These are phyloP conservation scores for Nemania serpens DNA, from an alignment of 2,329 filamentous ascomycete genomes.

Conservation along the genomic window DNA sequence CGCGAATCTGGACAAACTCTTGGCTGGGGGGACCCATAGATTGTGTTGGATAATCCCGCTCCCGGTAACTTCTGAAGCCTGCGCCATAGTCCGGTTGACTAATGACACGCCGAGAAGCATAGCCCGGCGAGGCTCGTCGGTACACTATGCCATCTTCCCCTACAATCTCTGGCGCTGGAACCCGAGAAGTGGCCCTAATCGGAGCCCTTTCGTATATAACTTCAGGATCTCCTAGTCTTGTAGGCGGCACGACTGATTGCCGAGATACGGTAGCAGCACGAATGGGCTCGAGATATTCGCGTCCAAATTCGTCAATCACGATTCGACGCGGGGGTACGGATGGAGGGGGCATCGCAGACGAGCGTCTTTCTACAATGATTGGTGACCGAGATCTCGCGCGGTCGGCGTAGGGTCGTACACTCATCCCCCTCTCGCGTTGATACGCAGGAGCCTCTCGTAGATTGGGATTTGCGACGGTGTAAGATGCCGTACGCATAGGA, in stretches of 20 bases:
- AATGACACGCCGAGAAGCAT: constrained; percentile 59
- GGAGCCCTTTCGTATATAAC: constrained; percentile 69
- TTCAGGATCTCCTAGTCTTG: constrained; percentile 53
- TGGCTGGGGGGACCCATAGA: constrained; percentile 48
- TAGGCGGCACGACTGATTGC: constrained; percentile 57
- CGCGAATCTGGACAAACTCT: constrained; percentile 56
- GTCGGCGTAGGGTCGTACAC: constrained; percentile 54
- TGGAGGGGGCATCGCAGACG: constrained; percentile 56
- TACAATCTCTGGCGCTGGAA: constrained; percentile 51
- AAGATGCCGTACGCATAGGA: constrained; percentile 48
- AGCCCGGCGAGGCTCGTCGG: constrained; percentile 55
- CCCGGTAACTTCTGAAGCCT: constrained; percentile 59
- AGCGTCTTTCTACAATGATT: constrained; percentile 48
- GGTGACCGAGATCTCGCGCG: constrained; percentile 56
- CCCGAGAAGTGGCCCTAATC: constrained; percentile 56
- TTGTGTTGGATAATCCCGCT: constrained; percentile 62
- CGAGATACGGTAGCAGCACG: constrained; percentile 48
- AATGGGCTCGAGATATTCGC: constrained; percentile 70
- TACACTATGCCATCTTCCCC: constrained; percentile 58
- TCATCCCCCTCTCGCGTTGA: constrained; percentile 54
- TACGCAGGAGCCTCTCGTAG: constrained; percentile 49
- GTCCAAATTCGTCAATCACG: constrained; percentile 81
- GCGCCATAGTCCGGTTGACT: constrained; percentile 64
- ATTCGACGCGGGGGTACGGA: constrained; percentile 66
- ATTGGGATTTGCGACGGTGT: constrained; percentile 47